Evolutionary conservation across 345 rosid species (phyloP).

Genomic region (Acer saccharum): DNA sequence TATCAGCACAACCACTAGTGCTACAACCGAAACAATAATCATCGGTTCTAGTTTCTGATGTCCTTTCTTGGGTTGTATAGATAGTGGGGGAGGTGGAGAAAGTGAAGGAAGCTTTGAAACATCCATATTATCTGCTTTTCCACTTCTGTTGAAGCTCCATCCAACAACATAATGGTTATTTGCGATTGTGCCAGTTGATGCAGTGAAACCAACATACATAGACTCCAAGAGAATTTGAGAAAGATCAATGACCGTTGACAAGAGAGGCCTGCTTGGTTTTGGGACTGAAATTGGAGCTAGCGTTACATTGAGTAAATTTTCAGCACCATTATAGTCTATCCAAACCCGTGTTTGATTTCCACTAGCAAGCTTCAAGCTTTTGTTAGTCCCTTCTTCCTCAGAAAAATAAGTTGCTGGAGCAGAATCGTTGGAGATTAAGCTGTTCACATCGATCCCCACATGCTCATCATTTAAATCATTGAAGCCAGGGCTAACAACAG

Average conservation of each 20-base stretch:
- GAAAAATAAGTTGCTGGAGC: slow-evolving; percentile 42
- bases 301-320: slow-evolving; percentile 44
- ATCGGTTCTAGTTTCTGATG: neutral
- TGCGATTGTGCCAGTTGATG: slow-evolving; percentile 42
- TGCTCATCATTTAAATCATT: slow-evolving; percentile 53
- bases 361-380: slow-evolving; percentile 38
- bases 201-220: slow-evolving; percentile 56
- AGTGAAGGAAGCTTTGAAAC: slow-evolving; percentile 54
- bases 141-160: slow-evolving; percentile 61
- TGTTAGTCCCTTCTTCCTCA: slow-evolving; percentile 22
- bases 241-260: slow-evolving; percentile 46
- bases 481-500: slow-evolving; percentile 40
- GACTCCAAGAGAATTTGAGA: slow-evolving; percentile 35
- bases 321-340: slow-evolving; percentile 54
- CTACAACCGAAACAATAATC: slow-evolving; percentile 27
- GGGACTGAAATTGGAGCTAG: slow-evolving; percentile 37
- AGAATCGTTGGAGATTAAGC: slow-evolving; percentile 34
- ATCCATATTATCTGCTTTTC: slow-evolving; percentile 41
- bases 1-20: slow-evolving; percentile 20
- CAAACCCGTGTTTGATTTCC: slow-evolving; percentile 50
- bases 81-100: slow-evolving; percentile 25
- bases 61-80: slow-evolving; percentile 30
- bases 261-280: slow-evolving; percentile 49
- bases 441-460: slow-evolving; percentile 59
- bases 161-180: slow-evolving; percentile 53